Conservation (phyloP, 2,329 filamentous ascomycete genomes). For the Claviceps sp. region DNA sequence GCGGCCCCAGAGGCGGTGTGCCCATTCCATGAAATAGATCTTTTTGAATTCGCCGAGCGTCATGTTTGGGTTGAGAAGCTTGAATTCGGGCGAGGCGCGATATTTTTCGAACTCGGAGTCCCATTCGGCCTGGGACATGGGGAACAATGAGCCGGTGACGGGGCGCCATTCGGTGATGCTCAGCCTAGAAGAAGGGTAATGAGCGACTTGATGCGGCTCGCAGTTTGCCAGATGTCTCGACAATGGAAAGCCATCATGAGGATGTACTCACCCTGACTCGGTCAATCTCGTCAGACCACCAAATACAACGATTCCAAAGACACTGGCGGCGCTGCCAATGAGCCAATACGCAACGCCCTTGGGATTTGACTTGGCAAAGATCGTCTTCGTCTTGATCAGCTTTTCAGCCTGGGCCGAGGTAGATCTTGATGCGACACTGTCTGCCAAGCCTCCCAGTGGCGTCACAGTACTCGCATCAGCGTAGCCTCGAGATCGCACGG, state of each 20-base stretch:
- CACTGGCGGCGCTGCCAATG: conserved; percentile 76
- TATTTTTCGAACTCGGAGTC: conserved; percentile 89
- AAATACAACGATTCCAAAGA: conserved; percentile 94
- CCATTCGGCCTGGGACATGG: conserved; percentile 69
- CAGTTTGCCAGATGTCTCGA: not conserved
- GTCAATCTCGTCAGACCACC: conserved; percentile 88
- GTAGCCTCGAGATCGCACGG: conserved; percentile 25
- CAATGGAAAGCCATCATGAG: not conserved
- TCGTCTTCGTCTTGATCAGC: conserved; percentile 23
- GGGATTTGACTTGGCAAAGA: conserved; percentile 50
- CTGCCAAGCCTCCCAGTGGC: conserved; percentile 15
- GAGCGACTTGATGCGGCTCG: not conserved
- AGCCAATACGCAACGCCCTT: conserved; percentile 86
- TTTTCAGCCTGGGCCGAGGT: conserved; percentile 9
- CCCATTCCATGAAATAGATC: conserved; percentile 99
- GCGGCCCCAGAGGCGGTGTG: conserved; percentile 86
- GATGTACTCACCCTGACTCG: conserved; percentile 66
- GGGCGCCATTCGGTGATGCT: conserved; percentile 99
- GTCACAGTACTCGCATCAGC: conserved; percentile 20
- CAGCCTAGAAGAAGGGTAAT: conserved; percentile 39
- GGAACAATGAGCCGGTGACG: conserved; percentile 82
- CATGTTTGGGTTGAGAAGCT: conserved; percentile 87
- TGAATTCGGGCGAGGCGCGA: conserved; percentile 82
- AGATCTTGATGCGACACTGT: conserved; percentile 14
- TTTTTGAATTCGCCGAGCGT: conserved; percentile 87